phyloP scores from a whole-genome alignment of 805 yeast genomes.

The Candida koratica region DNA sequence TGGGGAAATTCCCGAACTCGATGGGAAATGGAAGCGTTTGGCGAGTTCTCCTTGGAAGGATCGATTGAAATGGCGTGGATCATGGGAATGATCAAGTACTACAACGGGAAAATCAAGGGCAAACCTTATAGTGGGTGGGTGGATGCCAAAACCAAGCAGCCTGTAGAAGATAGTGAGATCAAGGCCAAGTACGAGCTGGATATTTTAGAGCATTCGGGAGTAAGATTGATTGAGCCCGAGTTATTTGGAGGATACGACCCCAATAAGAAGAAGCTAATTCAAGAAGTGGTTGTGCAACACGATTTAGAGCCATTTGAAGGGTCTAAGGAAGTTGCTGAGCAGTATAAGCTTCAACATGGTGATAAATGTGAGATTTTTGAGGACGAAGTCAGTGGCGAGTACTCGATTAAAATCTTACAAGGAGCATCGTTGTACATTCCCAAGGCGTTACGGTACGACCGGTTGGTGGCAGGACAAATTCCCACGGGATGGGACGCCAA shows the following conservation, averaged over 20 bases:
- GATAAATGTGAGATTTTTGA: conserved; percentile 90
- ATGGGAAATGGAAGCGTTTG: conserved; percentile 98
- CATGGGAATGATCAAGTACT: conserved; percentile 96
- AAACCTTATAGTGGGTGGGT: conserved; percentile 96
- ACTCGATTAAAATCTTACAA: conserved; percentile 82
- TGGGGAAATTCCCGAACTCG: conserved; percentile 99
- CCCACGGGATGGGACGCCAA: conserved; percentile 99
- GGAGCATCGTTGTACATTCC: conserved; percentile 92
- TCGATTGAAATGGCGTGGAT: conserved; percentile 99
- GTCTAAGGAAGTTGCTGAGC: conserved; percentile 91
- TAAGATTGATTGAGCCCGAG: conserved; percentile 94
- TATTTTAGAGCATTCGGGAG: conserved; percentile 92
- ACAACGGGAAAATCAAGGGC: conserved; percentile 85
- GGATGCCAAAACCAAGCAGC: conserved; percentile 86
- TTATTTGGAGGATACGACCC: conserved; percentile 93
- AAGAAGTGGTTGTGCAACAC: conserved; percentile 94
- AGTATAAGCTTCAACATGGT: conserved; percentile 90
- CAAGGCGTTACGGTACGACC: conserved; percentile 73
- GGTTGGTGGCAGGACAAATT: conserved; percentile 87
- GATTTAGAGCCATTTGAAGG: conserved; percentile 95
- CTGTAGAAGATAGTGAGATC: conserved; percentile 92
- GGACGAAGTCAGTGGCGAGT: conserved; percentile 86
- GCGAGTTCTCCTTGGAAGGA: conserved; percentile 95
- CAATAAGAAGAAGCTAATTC: conserved; percentile 84
- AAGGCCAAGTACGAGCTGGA: conserved; percentile 87